A percentile compares a stretch with the other conserved stretches of the same genome.
phyloP scores from a whole-genome alignment of 1,139 yeast genomes.

The Yamadazyma atmosphaerica region DNA sequence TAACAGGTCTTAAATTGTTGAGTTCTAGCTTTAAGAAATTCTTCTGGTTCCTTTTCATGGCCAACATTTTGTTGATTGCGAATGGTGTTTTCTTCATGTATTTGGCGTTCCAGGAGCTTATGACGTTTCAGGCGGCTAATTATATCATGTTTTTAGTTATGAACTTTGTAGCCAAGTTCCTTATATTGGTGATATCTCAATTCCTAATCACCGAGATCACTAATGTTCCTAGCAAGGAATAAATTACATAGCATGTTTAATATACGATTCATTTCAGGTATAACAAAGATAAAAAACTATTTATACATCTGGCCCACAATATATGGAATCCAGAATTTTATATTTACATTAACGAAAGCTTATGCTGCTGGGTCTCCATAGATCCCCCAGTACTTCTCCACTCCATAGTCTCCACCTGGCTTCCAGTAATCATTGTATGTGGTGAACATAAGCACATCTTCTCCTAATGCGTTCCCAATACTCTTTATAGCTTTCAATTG shows the following conservation, averaged over 20 bases:
- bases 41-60: conserved; percentile 6
- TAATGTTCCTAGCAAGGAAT: conserved; percentile 1
- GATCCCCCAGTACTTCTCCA: conserved; percentile 77
- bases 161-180: conserved; percentile 11
- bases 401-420: conserved; percentile 61
- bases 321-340: too few relatives aligned
- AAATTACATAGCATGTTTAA: background rate
- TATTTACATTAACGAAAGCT: too few relatives aligned
- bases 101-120: conserved; percentile 9
- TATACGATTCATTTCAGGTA: background rate
- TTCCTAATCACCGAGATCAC: conserved; percentile 4
- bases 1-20: conserved; percentile 4
- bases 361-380: conserved; percentile 30
- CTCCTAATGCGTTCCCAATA: conserved; percentile 54
- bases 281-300: background rate
- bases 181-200: conserved; percentile 9
- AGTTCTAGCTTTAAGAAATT: conserved; percentile 6
- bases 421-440: conserved; percentile 82
- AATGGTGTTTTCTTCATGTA: conserved; percentile 13
- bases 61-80: conserved; percentile 8
- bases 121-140: conserved; percentile 10
- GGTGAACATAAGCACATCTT: conserved; percentile 61
- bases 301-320: background rate
- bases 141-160: conserved; percentile 13
- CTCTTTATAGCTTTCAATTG: conserved; percentile 62